These are phyloP conservation scores for Wallacemonas sp. DNA, from an alignment of 208 protist genomes.

Conservation along the genomic window DNA sequence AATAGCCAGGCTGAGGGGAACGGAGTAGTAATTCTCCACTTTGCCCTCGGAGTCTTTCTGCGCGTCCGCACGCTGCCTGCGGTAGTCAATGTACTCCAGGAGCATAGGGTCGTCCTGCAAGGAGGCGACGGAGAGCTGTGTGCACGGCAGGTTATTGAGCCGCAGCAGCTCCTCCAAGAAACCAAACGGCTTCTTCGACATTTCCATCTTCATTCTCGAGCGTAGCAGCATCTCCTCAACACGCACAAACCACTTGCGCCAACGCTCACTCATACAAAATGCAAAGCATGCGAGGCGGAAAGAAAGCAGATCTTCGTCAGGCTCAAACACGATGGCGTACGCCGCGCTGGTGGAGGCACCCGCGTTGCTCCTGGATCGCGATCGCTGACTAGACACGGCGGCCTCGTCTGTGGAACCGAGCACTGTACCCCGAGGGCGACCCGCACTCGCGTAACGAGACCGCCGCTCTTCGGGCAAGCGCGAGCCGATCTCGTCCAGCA, in stretches of 20 bases:
- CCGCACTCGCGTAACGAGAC: constrained; percentile 20
- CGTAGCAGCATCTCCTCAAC: constrained; percentile 83
- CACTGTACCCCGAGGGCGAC: constrained; percentile 10
- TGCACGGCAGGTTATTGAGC: constrained; percentile 72
- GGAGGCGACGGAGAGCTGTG: constrained; percentile 49
- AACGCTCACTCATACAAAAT: constrained; percentile 91
- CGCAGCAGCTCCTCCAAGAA: constrained; percentile 79
- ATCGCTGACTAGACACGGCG: constrained; percentile 27
- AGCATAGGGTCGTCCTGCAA: constrained; percentile 37
- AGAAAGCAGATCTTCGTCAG: constrained; percentile 78
- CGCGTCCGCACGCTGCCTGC: constrained; percentile 26
- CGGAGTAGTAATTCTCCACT: constrained; percentile 72
- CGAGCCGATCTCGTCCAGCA: constrained; percentile 68
- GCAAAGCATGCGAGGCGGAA: constrained; percentile 81
- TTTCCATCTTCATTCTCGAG: constrained; percentile 68
- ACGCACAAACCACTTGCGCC: constrained; percentile 86
- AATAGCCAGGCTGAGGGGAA: constrained; percentile 72
- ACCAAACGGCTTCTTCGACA: constrained; percentile 58
- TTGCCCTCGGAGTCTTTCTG: constrained; percentile 32
- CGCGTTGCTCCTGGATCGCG: constrained; percentile 29
- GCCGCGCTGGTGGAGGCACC: constrained; percentile 9
- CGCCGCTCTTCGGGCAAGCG: constrained; percentile 70
- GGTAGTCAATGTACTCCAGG: constrained; percentile 69
- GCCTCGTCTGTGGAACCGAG: constrained; percentile 30
- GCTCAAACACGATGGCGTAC: constrained; percentile 60